phyloP scores from a whole-genome alignment of 2,329 filamentous ascomycete genomes.

The Aspergillus fumigatus region DNA sequence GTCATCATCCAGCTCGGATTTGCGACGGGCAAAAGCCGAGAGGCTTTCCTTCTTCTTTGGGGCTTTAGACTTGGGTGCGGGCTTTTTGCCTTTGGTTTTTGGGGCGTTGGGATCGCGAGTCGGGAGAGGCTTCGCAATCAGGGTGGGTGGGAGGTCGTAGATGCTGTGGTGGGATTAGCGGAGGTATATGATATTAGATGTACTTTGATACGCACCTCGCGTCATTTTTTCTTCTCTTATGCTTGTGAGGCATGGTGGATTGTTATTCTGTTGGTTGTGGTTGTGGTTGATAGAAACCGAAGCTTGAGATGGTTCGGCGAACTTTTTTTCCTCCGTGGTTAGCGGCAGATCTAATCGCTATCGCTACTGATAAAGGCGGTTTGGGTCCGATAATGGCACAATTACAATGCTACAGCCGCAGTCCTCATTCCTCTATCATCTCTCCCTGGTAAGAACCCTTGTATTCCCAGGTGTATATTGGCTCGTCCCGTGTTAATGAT shows the following conservation, averaged over 20 bases:
- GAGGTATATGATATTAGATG: constrained; percentile 3
- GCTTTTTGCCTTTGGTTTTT: not conserved
- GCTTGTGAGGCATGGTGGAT: constrained; percentile 74
- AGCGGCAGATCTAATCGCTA: constrained; percentile 6
- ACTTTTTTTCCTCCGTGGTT: constrained; percentile 4
- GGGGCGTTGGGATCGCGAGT: constrained; percentile 43
- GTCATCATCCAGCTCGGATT: constrained; percentile 58
- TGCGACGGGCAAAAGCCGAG: constrained; percentile 12
- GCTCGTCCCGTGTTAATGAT: no score
- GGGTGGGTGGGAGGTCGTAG: constrained; percentile 58
- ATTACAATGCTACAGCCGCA: not conserved
- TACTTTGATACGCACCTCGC: not conserved
- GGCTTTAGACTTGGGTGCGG: constrained; percentile 32
- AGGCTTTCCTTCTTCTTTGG: constrained; percentile 45
- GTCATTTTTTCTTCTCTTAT: constrained; percentile 59
- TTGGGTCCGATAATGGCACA: not conserved
- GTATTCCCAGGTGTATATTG: no score
- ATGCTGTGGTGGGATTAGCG: constrained; percentile 26
- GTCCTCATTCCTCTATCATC: no score
- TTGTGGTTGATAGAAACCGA: constrained; percentile 1
- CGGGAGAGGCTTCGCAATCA: constrained; percentile 56
- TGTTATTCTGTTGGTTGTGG: constrained; percentile 9
- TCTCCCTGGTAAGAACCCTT: no score
- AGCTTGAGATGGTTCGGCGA: not conserved
- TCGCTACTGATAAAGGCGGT: not conserved